Base-by-base conservation (phyloP, 108 stramenopile species). In the Ochromonas danica region DNA sequence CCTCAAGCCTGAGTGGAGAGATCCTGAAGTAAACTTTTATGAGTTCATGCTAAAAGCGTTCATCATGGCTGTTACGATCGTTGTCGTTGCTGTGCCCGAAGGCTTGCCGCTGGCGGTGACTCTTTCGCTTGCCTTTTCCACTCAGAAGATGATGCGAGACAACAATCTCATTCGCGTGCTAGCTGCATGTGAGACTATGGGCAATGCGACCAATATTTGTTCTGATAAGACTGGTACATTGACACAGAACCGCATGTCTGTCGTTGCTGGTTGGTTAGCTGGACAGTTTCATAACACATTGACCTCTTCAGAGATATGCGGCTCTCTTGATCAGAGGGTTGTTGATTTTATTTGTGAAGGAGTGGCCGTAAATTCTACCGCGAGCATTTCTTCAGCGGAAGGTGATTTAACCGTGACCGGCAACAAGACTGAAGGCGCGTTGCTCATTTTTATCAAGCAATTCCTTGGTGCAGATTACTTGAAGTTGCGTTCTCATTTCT, bases 101-200 rank as follows among this genome's bases (percentile, higher is more conserved):
- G 98, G 98, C 10, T 87, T 99, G 27, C 98, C 98, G 0, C 94
- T 96, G 22, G 96, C 96, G 33, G 96, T 97, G 70, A 99, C 96
- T 14, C 86, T 99, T 28, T 96, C 94, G 71, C 83, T 99, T 28
- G 93, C 94, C 74, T 85, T 96, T 70, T 94, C 95, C 35, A 97
- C 98, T 36, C 83, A 92, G 65, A 87, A 91, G 17, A 94, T 95
- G 94, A 93, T 93, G 22, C 88, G 91, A 82, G 96, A 97, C 63
- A 91, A 95, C 79, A 97, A 96, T 83, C 88, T 97, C 61, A 94
- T 98, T 45, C 96, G 94, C 75, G 90, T 94, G 70, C 85, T 98
- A 71, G 93, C 94, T 70, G 96, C 96, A 27, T 98, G 97, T 82
- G 97, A 98, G 85, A 98, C 97, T 39, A 98, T 98, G 97, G 97